A percentile compares a stretch with the other conserved stretches of the same genome.
Conservation (phyloP, 306 rosid genomes). For the Oemleria cerasiformis region DNA sequence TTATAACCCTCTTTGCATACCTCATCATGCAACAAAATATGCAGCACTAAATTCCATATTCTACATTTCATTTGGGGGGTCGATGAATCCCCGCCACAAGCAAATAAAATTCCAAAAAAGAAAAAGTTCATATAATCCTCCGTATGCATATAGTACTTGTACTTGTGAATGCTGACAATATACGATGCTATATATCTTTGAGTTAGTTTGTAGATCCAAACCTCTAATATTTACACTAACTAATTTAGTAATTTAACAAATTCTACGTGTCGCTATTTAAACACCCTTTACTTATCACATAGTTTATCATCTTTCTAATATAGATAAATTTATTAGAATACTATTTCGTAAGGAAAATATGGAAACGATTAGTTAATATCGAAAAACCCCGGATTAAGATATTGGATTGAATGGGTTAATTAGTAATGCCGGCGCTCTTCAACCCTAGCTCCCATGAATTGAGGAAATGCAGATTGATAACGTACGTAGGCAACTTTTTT, state of each 20-base stretch:
- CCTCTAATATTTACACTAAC: not conserved
- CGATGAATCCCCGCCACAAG: constrained; percentile 9
- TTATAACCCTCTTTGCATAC: not conserved
- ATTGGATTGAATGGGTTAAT: not conserved
- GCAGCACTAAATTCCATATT: not conserved
- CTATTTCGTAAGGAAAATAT: not conserved
- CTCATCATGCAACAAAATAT: constrained; percentile 19
- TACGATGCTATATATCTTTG: not conserved
- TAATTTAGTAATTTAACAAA: not conserved
- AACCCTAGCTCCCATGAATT: constrained; percentile 10
- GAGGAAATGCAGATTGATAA: constrained; percentile 10
- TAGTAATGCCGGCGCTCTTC: not conserved
- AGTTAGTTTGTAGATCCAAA: not conserved
- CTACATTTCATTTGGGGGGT: constrained; percentile 11
- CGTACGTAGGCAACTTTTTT: constrained; percentile 1
- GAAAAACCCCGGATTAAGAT: not conserved
- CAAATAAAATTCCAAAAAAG: not conserved
- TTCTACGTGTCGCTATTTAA: too few relatives aligned
- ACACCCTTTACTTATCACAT: too few relatives aligned
- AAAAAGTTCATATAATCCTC: not conserved
- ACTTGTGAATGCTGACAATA: not conserved
- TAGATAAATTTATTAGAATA: too few relatives aligned
- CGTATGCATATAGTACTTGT: not conserved
- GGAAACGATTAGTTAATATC: not conserved
- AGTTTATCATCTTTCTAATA: too few relatives aligned